Conservation (phyloP, 768 basidiomycete genomes). For the Phlebiopsis gigantea region DNA sequence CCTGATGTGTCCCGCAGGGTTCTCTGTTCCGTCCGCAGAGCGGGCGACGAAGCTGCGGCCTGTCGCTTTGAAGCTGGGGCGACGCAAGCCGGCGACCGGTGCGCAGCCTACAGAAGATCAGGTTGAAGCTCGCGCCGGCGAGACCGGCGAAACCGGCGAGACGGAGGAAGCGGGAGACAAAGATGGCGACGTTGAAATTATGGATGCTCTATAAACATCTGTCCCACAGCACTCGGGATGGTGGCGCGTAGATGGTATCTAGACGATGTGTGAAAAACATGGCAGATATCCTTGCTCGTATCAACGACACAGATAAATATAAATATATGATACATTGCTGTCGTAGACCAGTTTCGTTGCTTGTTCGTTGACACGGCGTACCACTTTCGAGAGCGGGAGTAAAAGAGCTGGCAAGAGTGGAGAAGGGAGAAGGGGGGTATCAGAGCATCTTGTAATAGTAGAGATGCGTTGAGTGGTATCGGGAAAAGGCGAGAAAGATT, state of each 20-base stretch:
- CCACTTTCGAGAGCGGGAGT: too few species aligned
- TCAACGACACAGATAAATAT: neutral
- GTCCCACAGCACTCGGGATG: neutral
- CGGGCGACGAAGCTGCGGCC: slow-evolving; percentile 36
- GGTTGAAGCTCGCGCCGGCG: neutral
- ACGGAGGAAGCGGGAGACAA: neutral
- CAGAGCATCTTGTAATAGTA: neutral
- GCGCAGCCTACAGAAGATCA: neutral
- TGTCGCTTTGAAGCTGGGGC: slow-evolving; percentile 18
- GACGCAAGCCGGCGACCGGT: neutral
- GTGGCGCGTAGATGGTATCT: neutral
- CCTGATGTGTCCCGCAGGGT: slow-evolving; percentile 30
- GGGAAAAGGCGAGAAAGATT: neutral
- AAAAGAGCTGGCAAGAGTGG: too few species aligned
- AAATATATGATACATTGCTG: neutral
- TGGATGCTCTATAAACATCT: neutral
- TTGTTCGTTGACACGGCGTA: neutral
- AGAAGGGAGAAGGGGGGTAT: neutral
- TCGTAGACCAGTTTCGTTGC: too few species aligned
- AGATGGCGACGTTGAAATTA: neutral
- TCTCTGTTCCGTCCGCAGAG: slow-evolving; percentile 37
- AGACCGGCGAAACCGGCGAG: neutral
- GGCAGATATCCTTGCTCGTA: neutral
- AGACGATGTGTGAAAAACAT: neutral
- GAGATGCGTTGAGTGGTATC: neutral